phyloP scores from a whole-genome alignment of 1,284 basidiomycete genomes.

The Porodaedalea pini region DNA sequence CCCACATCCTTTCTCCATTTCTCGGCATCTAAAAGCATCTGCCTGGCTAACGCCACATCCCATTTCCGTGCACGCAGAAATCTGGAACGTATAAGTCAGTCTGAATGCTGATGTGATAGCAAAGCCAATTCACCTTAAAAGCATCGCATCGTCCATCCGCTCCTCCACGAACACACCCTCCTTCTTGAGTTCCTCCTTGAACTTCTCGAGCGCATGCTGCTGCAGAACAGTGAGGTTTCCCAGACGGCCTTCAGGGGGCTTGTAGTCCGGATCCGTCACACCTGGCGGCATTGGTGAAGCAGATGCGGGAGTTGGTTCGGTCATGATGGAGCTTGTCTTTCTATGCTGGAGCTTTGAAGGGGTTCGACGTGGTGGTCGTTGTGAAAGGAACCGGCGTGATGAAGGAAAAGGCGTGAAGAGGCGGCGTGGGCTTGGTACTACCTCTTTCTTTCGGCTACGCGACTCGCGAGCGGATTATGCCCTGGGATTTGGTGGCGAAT shows the following conservation, averaged over 20 bases:
- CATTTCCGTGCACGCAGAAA: conserved; percentile 95
- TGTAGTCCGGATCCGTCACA: conserved; percentile 62
- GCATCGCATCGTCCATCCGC: conserved; percentile 76
- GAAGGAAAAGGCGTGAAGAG: not conserved
- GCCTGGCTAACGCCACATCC: conserved; percentile 77
- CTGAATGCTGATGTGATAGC: not conserved
- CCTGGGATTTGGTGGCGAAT: not conserved
- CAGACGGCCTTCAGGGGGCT: conserved; percentile 71
- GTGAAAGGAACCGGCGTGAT: not conserved
- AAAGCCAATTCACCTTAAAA: conserved; percentile 58
- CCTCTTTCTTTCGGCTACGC: no score
- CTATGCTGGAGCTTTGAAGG: not conserved
- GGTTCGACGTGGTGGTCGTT: not conserved
- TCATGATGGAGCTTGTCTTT: not conserved
- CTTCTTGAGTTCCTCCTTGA: conserved; percentile 65
- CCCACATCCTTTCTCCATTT: conserved; percentile 90
- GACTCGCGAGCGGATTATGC: not conserved
- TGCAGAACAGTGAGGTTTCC: conserved; percentile 81
- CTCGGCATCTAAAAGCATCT: conserved; percentile 82
- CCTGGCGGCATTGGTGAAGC: conserved; percentile 1
- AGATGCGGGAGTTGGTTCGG: not conserved
- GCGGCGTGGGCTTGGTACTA: not conserved
- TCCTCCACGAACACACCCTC: conserved; percentile 62
- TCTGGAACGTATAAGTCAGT: conserved; percentile 33
- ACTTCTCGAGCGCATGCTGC: conserved; percentile 66